Percentiles rank a stretch among this genome's conserved stretches.
Evolutionary conservation across 768 basidiomycete genomes (phyloP).

Genomic region (Lentinula boryana): DNA sequence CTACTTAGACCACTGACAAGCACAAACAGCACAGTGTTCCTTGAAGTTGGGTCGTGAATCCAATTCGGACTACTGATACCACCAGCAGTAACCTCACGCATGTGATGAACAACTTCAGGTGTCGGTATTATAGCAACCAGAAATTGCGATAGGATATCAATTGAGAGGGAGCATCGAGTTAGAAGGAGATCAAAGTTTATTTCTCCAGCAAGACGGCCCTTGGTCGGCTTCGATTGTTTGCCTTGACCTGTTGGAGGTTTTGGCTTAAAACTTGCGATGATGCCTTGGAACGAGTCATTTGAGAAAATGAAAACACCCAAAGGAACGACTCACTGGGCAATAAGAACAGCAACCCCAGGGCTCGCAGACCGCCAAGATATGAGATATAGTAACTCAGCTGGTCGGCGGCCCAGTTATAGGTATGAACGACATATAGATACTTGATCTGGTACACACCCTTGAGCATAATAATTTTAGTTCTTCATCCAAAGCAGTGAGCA

Average conservation of each 20-base stretch:
- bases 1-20: constrained; percentile 51
- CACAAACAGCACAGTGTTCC: constrained; percentile 51
- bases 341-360: constrained; percentile 50
- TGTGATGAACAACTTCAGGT: constrained; percentile 28
- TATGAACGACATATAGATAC: constrained; percentile 72
- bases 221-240: constrained; percentile 39
- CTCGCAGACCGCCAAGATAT: constrained; percentile 55
- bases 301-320: neutral
- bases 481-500: neutral
- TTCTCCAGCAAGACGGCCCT: constrained; percentile 50
- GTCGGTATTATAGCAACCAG: constrained; percentile 51
- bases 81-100: neutral
- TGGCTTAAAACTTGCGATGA: constrained; percentile 59
- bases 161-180: constrained; percentile 51
- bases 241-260: constrained; percentile 9
- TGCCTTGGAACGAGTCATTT: constrained; percentile 28
- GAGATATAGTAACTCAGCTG: constrained; percentile 76
- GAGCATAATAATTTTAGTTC: neutral
- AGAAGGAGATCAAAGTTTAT: constrained; percentile 68
- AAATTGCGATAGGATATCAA: constrained; percentile 61
- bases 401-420: constrained; percentile 67
- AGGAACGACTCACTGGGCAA: constrained; percentile 27
- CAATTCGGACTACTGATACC: neutral
- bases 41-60: neutral
- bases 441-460: constrained; percentile 78